Conservation (phyloP, 371 early-diverging fungal species). For the Mortierella sp. region DNA sequence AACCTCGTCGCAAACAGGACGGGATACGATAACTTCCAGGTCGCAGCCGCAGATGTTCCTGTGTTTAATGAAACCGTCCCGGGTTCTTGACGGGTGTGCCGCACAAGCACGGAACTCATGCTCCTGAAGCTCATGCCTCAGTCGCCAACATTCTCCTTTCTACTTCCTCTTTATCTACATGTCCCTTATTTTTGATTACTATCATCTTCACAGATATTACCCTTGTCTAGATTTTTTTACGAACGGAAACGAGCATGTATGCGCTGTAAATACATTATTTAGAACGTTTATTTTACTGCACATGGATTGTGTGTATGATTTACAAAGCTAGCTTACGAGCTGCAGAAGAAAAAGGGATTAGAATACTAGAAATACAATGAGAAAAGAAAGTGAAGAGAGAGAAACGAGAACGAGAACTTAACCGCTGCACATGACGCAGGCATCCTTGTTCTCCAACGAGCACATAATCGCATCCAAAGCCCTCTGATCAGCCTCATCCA, state of each 20-base stretch:
- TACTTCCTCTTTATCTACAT: not conserved
- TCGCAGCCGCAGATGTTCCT: not conserved
- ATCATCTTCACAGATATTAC: not conserved
- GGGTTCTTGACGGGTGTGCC: not conserved
- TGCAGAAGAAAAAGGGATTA: not conserved
- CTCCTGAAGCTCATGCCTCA: not conserved
- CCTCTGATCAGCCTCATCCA: constrained; percentile 59
- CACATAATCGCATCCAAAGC: constrained; percentile 73
- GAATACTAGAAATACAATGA: not conserved
- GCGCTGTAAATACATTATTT: not conserved
- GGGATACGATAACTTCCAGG: not conserved
- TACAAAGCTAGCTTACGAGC: not conserved
- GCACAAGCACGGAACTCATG: not conserved
- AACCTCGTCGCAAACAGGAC: constrained; percentile 31
- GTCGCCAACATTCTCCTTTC: not conserved
- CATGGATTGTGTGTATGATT: not conserved
- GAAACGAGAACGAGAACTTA: constrained; percentile 35
- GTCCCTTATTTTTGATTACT: not conserved
- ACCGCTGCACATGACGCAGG: constrained; percentile 82
- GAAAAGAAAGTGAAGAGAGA: not conserved
- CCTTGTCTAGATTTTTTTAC: no score
- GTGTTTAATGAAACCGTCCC: not conserved
- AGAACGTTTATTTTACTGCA: not conserved
- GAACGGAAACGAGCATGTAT: no score
- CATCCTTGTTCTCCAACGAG: constrained; percentile 82